Evolutionary conservation across 2,329 filamentous ascomycete genomes (phyloP).

Genomic region (Hirsutella thompsonii): DNA sequence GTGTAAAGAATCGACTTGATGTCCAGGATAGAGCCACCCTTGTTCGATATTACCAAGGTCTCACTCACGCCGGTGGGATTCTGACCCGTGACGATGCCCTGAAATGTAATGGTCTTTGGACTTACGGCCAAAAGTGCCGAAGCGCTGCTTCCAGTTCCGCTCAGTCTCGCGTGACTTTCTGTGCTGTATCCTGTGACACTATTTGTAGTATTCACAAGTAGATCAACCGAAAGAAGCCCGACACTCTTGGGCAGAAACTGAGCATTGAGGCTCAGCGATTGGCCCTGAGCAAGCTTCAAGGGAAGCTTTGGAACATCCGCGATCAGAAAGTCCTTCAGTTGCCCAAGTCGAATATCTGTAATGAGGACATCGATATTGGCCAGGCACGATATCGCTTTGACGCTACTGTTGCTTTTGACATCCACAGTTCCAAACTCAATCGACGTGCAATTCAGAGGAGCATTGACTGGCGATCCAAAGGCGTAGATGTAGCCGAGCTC

Average conservation of each 20-base stretch:
- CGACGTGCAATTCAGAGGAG: conserved; percentile 39
- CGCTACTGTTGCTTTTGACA: conserved; percentile 19
- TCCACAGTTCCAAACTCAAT: conserved; percentile 32
- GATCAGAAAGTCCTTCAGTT: conserved; percentile 22
- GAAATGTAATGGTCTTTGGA: conserved; percentile 35
- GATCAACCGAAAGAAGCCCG: conserved; percentile 32
- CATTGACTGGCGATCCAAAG: conserved; percentile 41
- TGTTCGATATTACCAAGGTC: conserved; percentile 33
- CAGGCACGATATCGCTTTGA: conserved; percentile 28
- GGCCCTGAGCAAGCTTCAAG: conserved; percentile 18
- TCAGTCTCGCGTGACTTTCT: conserved; percentile 31
- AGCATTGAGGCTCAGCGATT: conserved; percentile 28
- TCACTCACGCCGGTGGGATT: conserved; percentile 24
- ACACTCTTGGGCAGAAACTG: conserved; percentile 31
- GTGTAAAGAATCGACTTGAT: conserved; percentile 33
- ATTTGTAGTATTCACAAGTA: conserved; percentile 36
- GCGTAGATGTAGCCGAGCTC: conserved; percentile 37
- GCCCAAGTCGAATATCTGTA: conserved; percentile 20
- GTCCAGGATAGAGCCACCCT: conserved; percentile 31
- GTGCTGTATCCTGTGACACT: conserved; percentile 29
- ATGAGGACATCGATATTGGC: conserved; percentile 31
- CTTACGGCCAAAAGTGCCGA: conserved; percentile 31
- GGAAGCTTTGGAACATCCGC: conserved; percentile 18
- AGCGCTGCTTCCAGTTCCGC: conserved; percentile 33
- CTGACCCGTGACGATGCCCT: conserved; percentile 31